A percentile compares a stretch with the other conserved stretches of the same genome.
These are phyloP conservation scores for Boletus semigastroideus DNA, from an alignment of 1,284 basidiomycete genomes.

Conservation along the genomic window DNA sequence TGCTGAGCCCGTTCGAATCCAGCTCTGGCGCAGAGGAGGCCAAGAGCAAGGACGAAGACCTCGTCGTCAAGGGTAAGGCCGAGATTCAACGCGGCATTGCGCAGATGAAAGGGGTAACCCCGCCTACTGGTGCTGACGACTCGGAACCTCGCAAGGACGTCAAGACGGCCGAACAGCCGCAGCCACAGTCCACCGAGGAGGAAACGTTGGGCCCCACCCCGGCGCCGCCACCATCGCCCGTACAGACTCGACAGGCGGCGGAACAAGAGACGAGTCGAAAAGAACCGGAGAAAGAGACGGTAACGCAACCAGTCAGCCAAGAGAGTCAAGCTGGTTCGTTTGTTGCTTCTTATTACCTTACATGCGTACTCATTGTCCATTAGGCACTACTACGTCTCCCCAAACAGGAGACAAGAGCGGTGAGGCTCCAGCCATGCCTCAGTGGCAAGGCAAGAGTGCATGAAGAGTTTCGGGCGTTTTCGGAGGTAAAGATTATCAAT, in stretches of 20 bases:
- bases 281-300: neutral
- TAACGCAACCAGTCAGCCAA: neutral
- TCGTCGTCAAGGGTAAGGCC: conserved; percentile 19
- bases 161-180: neutral
- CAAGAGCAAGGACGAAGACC: conserved; percentile 16
- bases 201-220: neutral
- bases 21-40: conserved; percentile 9
- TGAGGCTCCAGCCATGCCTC: neutral
- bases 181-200: neutral
- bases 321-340: conserved; percentile 1
- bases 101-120: conserved; percentile 14
- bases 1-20: conserved; percentile 29
- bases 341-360: neutral
- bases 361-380: neutral
- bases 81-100: conserved; percentile 28
- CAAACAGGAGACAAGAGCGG: neutral
- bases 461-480: neutral
- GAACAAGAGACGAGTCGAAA: neutral
- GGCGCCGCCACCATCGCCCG: neutral
- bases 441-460: neutral
- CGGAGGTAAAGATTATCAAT: neutral
- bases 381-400: neutral
- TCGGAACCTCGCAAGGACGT: neutral
- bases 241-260: neutral
- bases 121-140: neutral